Evolutionary conservation across 208 protist species (phyloP).

Genomic region (Porcisia hertigi): DNA sequence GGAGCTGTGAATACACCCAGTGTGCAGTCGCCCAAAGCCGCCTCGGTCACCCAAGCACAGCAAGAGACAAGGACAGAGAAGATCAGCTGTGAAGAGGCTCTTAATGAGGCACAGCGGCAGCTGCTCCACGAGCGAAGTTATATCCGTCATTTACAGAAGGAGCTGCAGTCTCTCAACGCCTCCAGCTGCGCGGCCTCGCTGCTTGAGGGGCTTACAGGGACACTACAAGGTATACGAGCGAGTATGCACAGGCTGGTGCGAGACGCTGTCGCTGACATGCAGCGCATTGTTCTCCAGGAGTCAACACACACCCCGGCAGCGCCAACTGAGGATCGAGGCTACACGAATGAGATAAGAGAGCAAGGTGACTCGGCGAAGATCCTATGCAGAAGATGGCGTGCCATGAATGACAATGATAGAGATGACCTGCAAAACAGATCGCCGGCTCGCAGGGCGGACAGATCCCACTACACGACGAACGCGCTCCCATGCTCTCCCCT

Average conservation of each 20-base stretch:
- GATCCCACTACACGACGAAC: background rate
- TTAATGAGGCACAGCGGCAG: constrained; percentile 8
- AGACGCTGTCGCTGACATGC: constrained; percentile 12
- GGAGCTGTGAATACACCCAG: background rate
- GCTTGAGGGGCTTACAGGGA: constrained; percentile 3
- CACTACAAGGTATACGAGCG: constrained; percentile 7
- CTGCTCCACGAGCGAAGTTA: constrained; percentile 13
- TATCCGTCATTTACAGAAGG: constrained; percentile 7
- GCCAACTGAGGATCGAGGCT: background rate
- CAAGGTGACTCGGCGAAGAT: background rate
- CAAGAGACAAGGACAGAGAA: background rate
- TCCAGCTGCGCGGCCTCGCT: constrained; percentile 3
- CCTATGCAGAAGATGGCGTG: background rate
- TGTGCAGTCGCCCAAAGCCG: background rate
- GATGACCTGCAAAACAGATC: background rate
- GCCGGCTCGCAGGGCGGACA: background rate
- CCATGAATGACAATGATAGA: constrained; percentile 7
- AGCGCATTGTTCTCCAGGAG: background rate
- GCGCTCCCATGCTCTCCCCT: background rate
- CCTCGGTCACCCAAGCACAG: background rate
- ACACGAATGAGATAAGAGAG: background rate
- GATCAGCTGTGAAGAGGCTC: background rate
- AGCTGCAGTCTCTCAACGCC: constrained; percentile 13
- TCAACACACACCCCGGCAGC: background rate
- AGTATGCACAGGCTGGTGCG: background rate